Percentiles rank a stretch among this genome's conserved stretches.
Evolutionary conservation across 2,329 filamentous ascomycete genomes (phyloP).

Genomic region (Paracorniculantispora psalliotae): DNA sequence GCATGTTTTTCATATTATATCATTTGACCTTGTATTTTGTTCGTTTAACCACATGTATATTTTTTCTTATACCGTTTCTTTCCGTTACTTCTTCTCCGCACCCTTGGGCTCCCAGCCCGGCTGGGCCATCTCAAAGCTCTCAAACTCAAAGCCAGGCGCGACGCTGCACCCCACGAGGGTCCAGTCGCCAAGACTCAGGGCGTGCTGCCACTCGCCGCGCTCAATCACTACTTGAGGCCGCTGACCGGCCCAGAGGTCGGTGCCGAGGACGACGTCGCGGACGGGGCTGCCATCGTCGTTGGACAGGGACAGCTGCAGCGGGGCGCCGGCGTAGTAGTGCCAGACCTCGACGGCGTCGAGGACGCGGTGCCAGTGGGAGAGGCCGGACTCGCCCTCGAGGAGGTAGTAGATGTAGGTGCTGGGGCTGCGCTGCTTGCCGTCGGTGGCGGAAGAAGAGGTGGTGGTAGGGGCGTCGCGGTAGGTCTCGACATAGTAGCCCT

Average conservation of each 20-base stretch:
- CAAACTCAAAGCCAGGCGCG: conserved; percentile 24
- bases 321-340: conserved; percentile 51
- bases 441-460: conserved; percentile 35
- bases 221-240: conserved; percentile 39
- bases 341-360: conserved; percentile 44
- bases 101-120: conserved; percentile 27
- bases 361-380: conserved; percentile 47
- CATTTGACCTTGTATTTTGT: no score
- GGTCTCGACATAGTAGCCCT: conserved; percentile 44
- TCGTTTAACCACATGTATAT: no score
- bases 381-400: conserved; percentile 36
- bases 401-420: conserved; percentile 51
- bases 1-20: not conserved
- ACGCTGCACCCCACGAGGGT: conserved; percentile 39
- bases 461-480: conserved; percentile 35
- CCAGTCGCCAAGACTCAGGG: conserved; percentile 41
- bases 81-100: not conserved
- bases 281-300: conserved; percentile 36
- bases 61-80: no score
- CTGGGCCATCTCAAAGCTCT: conserved; percentile 26
- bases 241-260: conserved; percentile 38
- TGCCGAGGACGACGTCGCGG: conserved; percentile 33
- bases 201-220: conserved; percentile 41
- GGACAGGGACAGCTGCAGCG: conserved; percentile 41
- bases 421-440: conserved; percentile 39